Base-by-base conservation (phyloP, 352 stramenopile species). In the Albugo candida region DNA sequence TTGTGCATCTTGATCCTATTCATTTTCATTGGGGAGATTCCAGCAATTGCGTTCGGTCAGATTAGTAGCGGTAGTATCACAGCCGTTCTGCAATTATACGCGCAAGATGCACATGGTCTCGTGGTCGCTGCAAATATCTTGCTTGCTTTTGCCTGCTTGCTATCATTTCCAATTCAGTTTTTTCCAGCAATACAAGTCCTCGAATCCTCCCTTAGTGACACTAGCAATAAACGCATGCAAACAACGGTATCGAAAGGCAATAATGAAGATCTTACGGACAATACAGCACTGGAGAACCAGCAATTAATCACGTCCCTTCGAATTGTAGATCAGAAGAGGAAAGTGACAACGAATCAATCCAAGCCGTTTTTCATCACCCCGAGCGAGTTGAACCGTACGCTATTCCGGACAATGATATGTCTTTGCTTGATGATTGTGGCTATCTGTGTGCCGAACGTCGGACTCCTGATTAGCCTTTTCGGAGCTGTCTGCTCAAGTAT, bases 31-130 rank as follows among this genome's bases (percentile, higher is more conserved):
- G 74, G 70, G 1, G 65, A 83, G 40, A 50, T 83, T 4, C 74
- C 74, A 10, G 75, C 73, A 1, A 53, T 86, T 18, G 69, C 74
- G 11, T 86, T 86, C 35, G 70, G 74, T 0, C 45, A 53, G 5
- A 86, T 86, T 41, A 62, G 67, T 19, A 86, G 76, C 39, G 74
- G 74, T 17, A 86, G 74, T 49, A 83, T 86, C 69, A 86, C 74
- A 0, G 74, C 74, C 11, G 71, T 83, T 18, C 54, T 86, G 20
- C 71, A 77, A 34, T 55, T 77, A 16, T 86, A 81, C 53, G 81
- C 66, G 52, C 58, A 80, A 27, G 71, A 71, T 2, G 81, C 65
- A 67, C 60, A 75, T 11, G 74, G 82, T 40, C 67, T 66, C 1
- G 58, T 75, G 3, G 8, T 31, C 24, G 24, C 24, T 31, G 68